Evolutionary conservation across 768 basidiomycete genomes (phyloP), one percentile per base, ranked within the genome.

Genomic region (Holtermannia corniformis): DNA sequence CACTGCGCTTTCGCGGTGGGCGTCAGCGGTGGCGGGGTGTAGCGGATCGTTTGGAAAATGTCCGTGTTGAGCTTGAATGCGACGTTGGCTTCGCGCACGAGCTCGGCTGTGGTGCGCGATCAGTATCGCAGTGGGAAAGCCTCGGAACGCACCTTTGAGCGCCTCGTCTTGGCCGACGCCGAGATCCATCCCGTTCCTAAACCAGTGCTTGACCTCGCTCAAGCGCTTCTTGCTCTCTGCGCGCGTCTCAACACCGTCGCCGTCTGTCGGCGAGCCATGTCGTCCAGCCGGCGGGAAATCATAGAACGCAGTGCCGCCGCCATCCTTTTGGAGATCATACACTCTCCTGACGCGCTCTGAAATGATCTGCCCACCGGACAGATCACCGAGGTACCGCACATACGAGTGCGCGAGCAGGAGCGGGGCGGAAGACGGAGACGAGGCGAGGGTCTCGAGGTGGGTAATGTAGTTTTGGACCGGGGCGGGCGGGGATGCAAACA

Each of bases 371-470:
- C 87, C 86, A 4, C 86, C 86, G 42, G 82, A 84, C 26, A 87
- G 75, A 67, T 88, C 86, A 45, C 85, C 86, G 26, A 87, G 78
- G 70, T 87, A 87, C 27, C 85, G 79, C n/a, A 86, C 83, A 63
- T 87, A 87, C 1, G 86, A 77, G 68, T 88, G 87, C 0, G 86
- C 82, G 5, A 88, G 77, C 5, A 89, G 78, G 0, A 72, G 11
- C 76, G 80, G 62, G 78, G 78, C 5, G 60, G 54, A 23, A 76
- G 73, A 48, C 74, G 72, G 10, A 0, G 53, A 48, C 1, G 52
- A 43, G 3, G 63, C 24, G 77, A 84, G 73, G n/a, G 73, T 60
- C 10, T 74, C 64, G 42, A 88, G 75, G 45, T 82, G 81, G 4
- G 70, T 57, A 54, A 80, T 68, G 70, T 85, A 88, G 3, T 68